Evolutionary conservation across 805 yeast genomes (phyloP).

Genomic region (Candida caryicola): DNA sequence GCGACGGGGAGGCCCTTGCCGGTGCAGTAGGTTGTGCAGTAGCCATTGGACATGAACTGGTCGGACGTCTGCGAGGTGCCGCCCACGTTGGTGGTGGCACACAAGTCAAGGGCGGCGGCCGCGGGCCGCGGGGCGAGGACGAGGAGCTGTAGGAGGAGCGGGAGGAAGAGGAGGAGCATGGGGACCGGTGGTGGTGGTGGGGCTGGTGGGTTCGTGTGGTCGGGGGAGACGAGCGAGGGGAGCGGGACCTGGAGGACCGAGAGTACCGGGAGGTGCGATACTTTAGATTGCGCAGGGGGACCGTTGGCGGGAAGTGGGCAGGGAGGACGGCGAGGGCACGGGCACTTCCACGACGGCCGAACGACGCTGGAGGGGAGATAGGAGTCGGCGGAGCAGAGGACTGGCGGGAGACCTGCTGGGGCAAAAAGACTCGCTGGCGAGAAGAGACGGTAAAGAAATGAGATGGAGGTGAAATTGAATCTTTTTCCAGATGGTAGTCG

Average conservation of each 20-base stretch:
- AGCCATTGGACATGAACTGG: constrained; percentile 47
- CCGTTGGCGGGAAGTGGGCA: no score
- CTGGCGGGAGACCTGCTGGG: no score
- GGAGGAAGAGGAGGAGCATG: constrained; percentile 1
- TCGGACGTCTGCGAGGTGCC: constrained; percentile 14
- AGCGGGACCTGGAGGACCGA: neutral
- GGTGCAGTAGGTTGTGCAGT: constrained; percentile 46
- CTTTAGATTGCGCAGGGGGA: no score
- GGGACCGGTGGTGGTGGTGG: neutral
- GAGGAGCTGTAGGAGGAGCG: neutral
- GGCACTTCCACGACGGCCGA: no score
- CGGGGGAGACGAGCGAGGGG: neutral
- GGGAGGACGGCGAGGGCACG: no score
- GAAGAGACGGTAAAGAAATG: no score
- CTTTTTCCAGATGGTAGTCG: neutral
- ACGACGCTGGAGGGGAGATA: no score
- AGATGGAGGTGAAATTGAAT: neutral
- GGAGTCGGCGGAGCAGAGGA: no score
- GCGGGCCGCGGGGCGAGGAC: constrained; percentile 1
- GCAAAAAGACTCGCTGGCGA: no score
- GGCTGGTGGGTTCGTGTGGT: neutral
- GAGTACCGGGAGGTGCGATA: no score
- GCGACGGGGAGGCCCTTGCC: constrained; percentile 48
- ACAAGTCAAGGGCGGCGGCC: constrained; percentile 11
- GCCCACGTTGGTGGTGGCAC: constrained; percentile 23